Conservation (phyloP, 306 rosid species). For the Sicyos baderoa region DNA sequence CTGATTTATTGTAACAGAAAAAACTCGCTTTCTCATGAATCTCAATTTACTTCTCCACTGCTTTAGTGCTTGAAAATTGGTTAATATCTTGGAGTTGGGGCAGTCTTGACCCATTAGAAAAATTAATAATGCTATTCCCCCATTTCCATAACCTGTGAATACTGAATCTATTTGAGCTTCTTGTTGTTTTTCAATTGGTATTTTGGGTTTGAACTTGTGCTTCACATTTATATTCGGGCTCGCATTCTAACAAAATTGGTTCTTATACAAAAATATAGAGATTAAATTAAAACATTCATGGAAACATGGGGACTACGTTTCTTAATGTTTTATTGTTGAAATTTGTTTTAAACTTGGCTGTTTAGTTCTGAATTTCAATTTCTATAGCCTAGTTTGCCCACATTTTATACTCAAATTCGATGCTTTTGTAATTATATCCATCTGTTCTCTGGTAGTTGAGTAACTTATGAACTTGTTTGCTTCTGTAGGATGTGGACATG, state of each 20-base stretch:
- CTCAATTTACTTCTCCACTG: neutral
- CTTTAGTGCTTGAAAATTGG: neutral
- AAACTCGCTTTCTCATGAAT: neutral
- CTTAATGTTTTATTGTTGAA: neutral
- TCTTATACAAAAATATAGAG: neutral
- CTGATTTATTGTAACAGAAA: neutral
- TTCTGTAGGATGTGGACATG: constrained; percentile 75
- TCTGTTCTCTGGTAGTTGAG: neutral
- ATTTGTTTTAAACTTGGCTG: neutral
- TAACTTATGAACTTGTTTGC: constrained; percentile 1
- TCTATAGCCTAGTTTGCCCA: neutral
- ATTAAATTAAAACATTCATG: neutral
- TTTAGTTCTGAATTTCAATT: neutral
- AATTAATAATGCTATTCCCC: neutral
- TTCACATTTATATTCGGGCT: neutral
- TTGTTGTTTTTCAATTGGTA: neutral
- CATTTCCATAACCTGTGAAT: neutral
- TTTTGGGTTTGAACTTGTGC: neutral
- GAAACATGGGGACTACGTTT: neutral
- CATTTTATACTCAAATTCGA: neutral
- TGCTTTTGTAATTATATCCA: constrained; percentile 2
- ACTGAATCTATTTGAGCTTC: neutral
- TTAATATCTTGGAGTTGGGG: no score
- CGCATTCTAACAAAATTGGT: neutral
- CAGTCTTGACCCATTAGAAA: neutral